Conservation (phyloP, 2,329 filamentous ascomycete genomes). For the Venturiaceae sp. region DNA sequence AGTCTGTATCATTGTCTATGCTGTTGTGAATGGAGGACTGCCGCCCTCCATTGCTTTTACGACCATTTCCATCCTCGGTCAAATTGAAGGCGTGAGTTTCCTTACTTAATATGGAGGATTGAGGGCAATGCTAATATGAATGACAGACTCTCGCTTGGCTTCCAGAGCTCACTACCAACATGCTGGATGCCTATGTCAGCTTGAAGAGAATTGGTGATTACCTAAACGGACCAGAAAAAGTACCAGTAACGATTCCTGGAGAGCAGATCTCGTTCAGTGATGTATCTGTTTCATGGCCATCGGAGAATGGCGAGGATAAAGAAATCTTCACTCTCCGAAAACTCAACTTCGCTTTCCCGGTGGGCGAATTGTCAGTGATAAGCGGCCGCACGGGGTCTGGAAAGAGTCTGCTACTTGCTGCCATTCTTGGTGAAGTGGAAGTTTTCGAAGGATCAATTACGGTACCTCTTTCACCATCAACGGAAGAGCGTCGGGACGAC, state of each 20-base stretch:
- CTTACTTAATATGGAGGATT: too few relatives aligned
- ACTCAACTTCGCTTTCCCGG: constrained; percentile 57
- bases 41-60: constrained; percentile 70
- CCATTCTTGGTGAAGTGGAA: constrained; percentile 59
- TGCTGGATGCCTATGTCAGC: constrained; percentile 65
- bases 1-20: constrained; percentile 60
- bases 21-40: constrained; percentile 51
- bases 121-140: too few relatives aligned
- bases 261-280: constrained; percentile 55
- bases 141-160: constrained; percentile 52
- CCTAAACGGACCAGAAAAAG: constrained; percentile 56
- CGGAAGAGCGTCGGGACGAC: constrained; percentile 45
- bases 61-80: constrained; percentile 62
- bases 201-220: constrained; percentile 63
- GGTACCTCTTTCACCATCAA: background rate
- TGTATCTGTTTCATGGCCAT: constrained; percentile 66
- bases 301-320: constrained; percentile 47
- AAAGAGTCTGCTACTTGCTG: constrained; percentile 64
- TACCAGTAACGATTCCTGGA: constrained; percentile 42
- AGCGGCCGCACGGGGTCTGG: constrained; percentile 70
- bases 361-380: constrained; percentile 60
- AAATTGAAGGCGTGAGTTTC: constrained; percentile 62
- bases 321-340: constrained; percentile 57
- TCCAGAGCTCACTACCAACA: constrained; percentile 62
- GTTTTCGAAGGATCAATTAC: constrained; percentile 2